phyloP scores from a whole-genome alignment of 805 yeast species.

The Diddensiella transvaalensis region DNA sequence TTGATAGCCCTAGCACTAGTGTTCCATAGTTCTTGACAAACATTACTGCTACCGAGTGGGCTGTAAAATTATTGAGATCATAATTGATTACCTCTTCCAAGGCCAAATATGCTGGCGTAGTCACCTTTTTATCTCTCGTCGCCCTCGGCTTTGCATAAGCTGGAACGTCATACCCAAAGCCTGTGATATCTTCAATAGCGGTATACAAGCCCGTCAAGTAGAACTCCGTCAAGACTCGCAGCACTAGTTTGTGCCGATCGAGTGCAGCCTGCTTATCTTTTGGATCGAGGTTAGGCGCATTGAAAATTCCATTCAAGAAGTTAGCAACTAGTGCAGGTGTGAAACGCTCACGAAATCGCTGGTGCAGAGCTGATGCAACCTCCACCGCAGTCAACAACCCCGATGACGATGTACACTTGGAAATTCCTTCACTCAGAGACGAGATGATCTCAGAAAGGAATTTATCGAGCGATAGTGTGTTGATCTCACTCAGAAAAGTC shows the following conservation, averaged over 20 bases:
- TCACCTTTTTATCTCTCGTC: constrained; percentile 4
- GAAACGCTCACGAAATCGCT: constrained; percentile 57
- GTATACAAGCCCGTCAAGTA: constrained; percentile 55
- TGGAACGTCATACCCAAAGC: constrained; percentile 37
- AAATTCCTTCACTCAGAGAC: constrained; percentile 60
- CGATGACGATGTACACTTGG: constrained; percentile 47
- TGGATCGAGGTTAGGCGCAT: constrained; percentile 20
- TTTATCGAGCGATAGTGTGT: constrained; percentile 62
- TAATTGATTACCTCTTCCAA: constrained; percentile 45
- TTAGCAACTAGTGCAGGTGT: constrained; percentile 46
- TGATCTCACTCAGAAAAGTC: constrained; percentile 56
- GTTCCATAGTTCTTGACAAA: constrained; percentile 59
- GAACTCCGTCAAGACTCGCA: constrained; percentile 56
- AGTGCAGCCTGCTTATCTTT: constrained; percentile 35
- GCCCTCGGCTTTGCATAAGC: constrained; percentile 35
- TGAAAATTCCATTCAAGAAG: constrained; percentile 28
- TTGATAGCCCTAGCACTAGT: constrained; percentile 6
- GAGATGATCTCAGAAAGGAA: constrained; percentile 67
- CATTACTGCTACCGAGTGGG: constrained; percentile 23
- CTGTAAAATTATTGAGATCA: constrained; percentile 33
- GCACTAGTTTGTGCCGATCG: constrained; percentile 43
- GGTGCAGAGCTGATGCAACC: constrained; percentile 69
- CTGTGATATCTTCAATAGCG: constrained; percentile 41
- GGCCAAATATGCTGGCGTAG: constrained; percentile 40
- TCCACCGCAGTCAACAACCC: constrained; percentile 66